Base-by-base conservation (phyloP, 495 filamentous ascomycete species). In the Talaromyces ruber region DNA sequence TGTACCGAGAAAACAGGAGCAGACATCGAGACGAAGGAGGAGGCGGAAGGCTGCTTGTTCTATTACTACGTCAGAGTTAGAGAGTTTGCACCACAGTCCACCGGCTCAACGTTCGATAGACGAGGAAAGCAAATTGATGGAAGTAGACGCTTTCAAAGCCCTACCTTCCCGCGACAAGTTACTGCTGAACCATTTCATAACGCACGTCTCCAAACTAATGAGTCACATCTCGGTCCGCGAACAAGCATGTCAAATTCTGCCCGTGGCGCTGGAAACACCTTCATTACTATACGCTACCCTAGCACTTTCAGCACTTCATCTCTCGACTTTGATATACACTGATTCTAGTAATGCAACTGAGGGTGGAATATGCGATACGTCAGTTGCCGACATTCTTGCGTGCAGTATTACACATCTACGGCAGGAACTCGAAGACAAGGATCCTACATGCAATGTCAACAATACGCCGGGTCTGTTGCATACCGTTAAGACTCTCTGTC, bases 141-240 rank as follows among this genome's bases (percentile, higher is more conserved):
- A 54, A 54, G 24, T 54, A 37, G 52, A 43, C 12, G 58, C 53
- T n/a, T 25, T 37, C 6, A 24, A 59, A n/a, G 24, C 24, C 0
- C 52, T 64, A 34, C 58, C 59, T 25, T 58, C 51, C 1, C 60
- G 52, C 16, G 59, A 53, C 14, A 61, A 53, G 29, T 34, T 59
- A 9, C 39, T 64, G n/a, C 57, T 66, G 21, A 54, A 66, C 25
- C 64, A 66, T 21, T 66, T 64, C 18, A 64, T 66, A 61, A 66
- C 62, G 18, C 50, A 61, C 6, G 57, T 60, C 2, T 66, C 64
- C 16, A 47, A 56, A 52, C 60, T 64, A 30, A 61, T 62, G 29
- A 66, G 64, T 24, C 62, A 64, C 29, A 43, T 58, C 9, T 58
- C 60, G 12, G 43, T 66, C 14, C 64, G 62, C 26, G 54, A 66